phyloP scores from a whole-genome alignment of 2,329 filamentous ascomycete genomes.

The Verticillium nubilum region DNA sequence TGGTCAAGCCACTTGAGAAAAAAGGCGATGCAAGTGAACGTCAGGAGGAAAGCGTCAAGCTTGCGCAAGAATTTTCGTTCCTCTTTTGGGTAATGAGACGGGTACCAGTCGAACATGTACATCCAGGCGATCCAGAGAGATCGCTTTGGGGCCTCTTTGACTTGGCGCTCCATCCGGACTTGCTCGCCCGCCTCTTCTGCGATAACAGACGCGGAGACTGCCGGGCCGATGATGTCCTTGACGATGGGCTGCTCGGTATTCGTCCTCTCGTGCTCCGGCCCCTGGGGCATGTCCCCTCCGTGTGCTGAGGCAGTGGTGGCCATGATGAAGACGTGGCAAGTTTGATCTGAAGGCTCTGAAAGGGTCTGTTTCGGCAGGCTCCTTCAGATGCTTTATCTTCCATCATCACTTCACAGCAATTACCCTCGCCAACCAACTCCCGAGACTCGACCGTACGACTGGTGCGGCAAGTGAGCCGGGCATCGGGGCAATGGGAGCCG shows the following conservation, averaged over 20 bases:
- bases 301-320: neutral
- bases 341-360: neutral
- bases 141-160: constrained; percentile 8
- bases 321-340: neutral
- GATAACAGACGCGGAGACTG: constrained; percentile 39
- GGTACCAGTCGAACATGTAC: constrained; percentile 20
- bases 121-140: constrained; percentile 13
- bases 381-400: neutral
- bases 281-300: neutral
- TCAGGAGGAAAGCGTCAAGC: constrained; percentile 16
- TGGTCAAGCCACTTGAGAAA: constrained; percentile 24
- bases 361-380: neutral
- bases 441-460: neutral
- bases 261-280: neutral
- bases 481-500: neutral
- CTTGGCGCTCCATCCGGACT: constrained; percentile 19
- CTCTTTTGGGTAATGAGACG: constrained; percentile 13
- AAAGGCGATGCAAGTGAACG: constrained; percentile 12
- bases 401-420: neutral
- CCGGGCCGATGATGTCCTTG: constrained; percentile 5
- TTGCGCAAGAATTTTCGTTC: constrained; percentile 14
- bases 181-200: constrained; percentile 37
- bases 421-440: neutral
- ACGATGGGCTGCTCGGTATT: neutral
- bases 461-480: neutral